phyloP scores from a whole-genome alignment of 1,139 yeast species.

The Scheffersomyces quercinus region DNA sequence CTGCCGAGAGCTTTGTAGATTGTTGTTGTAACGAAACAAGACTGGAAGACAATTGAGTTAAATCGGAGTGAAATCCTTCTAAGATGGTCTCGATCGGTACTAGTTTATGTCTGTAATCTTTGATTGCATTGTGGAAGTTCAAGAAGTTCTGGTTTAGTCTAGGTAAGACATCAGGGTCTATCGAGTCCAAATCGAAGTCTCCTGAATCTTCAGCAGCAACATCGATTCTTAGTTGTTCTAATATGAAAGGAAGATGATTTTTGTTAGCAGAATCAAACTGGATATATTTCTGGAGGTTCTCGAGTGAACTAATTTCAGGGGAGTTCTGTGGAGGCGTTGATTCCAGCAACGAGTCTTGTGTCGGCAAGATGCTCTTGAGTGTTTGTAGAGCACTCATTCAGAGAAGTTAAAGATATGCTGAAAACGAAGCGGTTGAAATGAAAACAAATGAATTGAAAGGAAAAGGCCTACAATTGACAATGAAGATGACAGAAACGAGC shows the following conservation, averaged over 20 bases:
- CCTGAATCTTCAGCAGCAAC: conserved; percentile 6
- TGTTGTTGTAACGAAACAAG: conserved; percentile 60
- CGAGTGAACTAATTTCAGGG: background rate
- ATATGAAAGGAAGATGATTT: conserved; percentile 4
- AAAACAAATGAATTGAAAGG: no score
- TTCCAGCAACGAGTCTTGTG: no score
- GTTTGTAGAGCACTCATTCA: conserved; percentile 16
- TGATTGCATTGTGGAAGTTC: conserved; percentile 36
- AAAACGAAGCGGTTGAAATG: no score
- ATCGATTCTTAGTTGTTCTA: conserved; percentile 21
- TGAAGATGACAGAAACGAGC: no score
- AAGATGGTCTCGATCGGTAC: conserved; percentile 43
- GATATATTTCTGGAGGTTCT: conserved; percentile 1
- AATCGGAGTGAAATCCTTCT: conserved; percentile 53
- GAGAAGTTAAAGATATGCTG: background rate
- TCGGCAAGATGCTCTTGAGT: conserved; percentile 12
- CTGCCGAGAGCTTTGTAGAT: conserved; percentile 32
- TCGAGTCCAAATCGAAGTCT: conserved; percentile 3
- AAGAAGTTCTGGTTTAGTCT: conserved; percentile 27
- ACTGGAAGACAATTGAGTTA: conserved; percentile 59
- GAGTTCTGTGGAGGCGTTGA: background rate
- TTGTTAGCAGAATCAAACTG: conserved; percentile 2
- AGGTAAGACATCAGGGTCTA: background rate
- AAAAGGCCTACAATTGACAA: no score
- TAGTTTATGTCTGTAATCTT: conserved; percentile 35